A percentile compares a stretch with the other conserved stretches of the same genome.
These are phyloP conservation scores for Aspergillus viridinutans DNA, from an alignment of 2,329 filamentous ascomycete species.

Conservation along the genomic window DNA sequence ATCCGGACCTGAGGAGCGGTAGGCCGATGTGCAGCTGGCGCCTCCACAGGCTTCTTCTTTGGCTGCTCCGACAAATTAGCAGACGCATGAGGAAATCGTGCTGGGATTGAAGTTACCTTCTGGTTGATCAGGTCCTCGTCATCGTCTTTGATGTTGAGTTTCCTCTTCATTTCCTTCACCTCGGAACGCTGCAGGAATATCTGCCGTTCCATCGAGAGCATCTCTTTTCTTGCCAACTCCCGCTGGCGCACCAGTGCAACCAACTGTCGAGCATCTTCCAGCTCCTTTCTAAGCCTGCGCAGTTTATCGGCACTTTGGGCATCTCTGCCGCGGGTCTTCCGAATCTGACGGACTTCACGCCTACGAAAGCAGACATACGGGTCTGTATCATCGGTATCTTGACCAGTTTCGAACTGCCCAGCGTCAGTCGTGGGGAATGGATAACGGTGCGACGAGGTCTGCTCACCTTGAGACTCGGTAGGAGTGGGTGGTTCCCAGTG, in stretches of 20 bases:
- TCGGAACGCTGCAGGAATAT: conserved; percentile 79
- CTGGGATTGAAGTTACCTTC: conserved; percentile 58
- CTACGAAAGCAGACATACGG: conserved; percentile 97
- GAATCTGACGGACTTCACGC: conserved; percentile 86
- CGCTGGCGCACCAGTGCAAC: conserved; percentile 73
- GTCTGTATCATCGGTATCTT: conserved; percentile 91
- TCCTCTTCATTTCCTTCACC: conserved; percentile 84
- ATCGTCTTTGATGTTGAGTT: conserved; percentile 82
- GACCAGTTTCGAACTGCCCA: conserved; percentile 74
- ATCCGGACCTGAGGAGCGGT: conserved; percentile 64
- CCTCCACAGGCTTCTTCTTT: conserved; percentile 65
- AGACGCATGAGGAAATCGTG: conserved; percentile 29
- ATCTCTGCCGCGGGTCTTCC: conserved; percentile 91
- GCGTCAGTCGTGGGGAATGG: conserved; percentile 12
- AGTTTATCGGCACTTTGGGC: conserved; percentile 92
- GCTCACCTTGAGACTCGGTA: conserved; percentile 67
- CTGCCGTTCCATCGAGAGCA: conserved; percentile 67
- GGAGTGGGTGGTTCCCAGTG: conserved; percentile 66
- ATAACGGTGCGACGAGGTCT: conserved; percentile 1
- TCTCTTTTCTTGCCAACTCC: conserved; percentile 73
- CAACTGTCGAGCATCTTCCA: conserved; percentile 82
- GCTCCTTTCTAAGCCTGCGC: conserved; percentile 81
- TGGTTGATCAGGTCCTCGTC: conserved; percentile 94
- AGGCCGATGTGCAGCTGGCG: conserved; percentile 57
- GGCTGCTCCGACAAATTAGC: conserved; percentile 52